These are phyloP conservation scores for Boletus pseudo-olivaceus DNA, from an alignment of 768 basidiomycete genomes.

Conservation along the genomic window DNA sequence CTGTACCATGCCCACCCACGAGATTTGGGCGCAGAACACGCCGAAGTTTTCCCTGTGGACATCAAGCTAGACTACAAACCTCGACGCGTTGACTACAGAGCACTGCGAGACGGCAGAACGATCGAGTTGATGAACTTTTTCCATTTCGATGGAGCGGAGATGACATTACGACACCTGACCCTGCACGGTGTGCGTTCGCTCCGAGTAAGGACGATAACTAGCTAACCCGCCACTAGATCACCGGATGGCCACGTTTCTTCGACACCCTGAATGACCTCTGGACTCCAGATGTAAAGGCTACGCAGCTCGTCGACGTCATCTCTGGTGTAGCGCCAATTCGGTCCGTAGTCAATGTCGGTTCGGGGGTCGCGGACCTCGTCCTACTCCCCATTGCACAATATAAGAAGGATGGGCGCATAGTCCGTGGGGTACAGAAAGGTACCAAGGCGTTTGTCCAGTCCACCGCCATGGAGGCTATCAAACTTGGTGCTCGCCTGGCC, in stretches of 20 bases:
- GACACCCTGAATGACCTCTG: slow-evolving; percentile 95
- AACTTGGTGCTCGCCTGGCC: slow-evolving; percentile 87
- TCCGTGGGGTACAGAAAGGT: slow-evolving; percentile 91
- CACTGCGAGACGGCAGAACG: slow-evolving; percentile 83
- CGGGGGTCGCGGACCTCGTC: slow-evolving; percentile 94
- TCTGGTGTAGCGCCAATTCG: slow-evolving; percentile 96
- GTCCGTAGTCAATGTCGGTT: slow-evolving; percentile 95
- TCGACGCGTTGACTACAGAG: slow-evolving; percentile 91
- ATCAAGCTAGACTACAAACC: slow-evolving; percentile 98
- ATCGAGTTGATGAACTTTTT: slow-evolving; percentile 99
- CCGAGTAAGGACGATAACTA: not conserved
- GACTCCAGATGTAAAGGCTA: slow-evolving; percentile 99
- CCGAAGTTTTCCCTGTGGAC: slow-evolving; percentile 92
- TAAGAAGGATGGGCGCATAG: slow-evolving; percentile 91
- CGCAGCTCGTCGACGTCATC: slow-evolving; percentile 94
- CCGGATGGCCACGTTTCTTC: slow-evolving; percentile 88
- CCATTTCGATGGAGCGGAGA: slow-evolving; percentile 98
- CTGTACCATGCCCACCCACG: slow-evolving; percentile 5
- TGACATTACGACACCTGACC: slow-evolving; percentile 93
- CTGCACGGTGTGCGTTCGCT: slow-evolving; percentile 72
- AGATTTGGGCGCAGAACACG: slow-evolving; percentile 58
- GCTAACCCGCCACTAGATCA: slow-evolving; percentile 56
- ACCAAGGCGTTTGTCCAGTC: slow-evolving; percentile 90
- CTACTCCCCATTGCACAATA: slow-evolving; percentile 96
- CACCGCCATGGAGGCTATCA: slow-evolving; percentile 94